Conservation (phyloP, 2,329 filamentous ascomycete species). For the Ophiostoma sp. region DNA sequence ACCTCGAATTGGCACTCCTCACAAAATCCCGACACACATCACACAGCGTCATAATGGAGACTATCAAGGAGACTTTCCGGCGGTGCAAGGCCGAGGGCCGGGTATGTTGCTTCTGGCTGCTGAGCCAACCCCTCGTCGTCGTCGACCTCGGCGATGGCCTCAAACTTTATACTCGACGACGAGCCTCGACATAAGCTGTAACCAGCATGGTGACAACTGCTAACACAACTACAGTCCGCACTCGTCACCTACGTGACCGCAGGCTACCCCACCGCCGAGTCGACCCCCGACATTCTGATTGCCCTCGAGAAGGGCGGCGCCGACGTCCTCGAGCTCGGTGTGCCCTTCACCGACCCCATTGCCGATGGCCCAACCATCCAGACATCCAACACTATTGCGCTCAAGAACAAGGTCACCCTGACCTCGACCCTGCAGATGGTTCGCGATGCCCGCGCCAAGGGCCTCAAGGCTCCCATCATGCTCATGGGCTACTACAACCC, state of each 20-base stretch:
- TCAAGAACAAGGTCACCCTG: conserved; percentile 84
- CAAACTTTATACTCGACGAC: neutral
- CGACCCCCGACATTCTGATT: conserved; percentile 77
- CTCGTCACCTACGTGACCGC: conserved; percentile 96
- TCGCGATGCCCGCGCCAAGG: conserved; percentile 68
- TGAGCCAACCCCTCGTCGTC: neutral
- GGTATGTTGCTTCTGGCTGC: conserved; percentile 35
- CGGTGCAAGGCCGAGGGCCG: conserved; percentile 55
- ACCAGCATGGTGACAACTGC: neutral
- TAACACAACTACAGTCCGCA: conserved; percentile 53
- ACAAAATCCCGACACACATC: conserved; percentile 12
- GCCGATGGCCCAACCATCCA: conserved; percentile 97
- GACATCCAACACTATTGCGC: conserved; percentile 84
- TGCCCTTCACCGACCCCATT: conserved; percentile 97
- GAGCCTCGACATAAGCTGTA: neutral
- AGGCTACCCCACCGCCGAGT: conserved; percentile 77
- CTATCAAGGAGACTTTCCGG: conserved; percentile 54
- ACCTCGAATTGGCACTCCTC: neutral
- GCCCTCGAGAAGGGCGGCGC: conserved; percentile 89
- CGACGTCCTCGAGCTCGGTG: conserved; percentile 90
- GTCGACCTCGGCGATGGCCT: neutral
- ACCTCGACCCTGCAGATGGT: conserved; percentile 76
- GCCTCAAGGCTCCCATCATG: conserved; percentile 75
- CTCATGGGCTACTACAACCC: conserved; percentile 99
- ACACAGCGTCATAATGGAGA: conserved; percentile 44